Evolutionary conservation across 1,284 basidiomycete genomes (phyloP).

Genomic region (Puccinia triticina): DNA sequence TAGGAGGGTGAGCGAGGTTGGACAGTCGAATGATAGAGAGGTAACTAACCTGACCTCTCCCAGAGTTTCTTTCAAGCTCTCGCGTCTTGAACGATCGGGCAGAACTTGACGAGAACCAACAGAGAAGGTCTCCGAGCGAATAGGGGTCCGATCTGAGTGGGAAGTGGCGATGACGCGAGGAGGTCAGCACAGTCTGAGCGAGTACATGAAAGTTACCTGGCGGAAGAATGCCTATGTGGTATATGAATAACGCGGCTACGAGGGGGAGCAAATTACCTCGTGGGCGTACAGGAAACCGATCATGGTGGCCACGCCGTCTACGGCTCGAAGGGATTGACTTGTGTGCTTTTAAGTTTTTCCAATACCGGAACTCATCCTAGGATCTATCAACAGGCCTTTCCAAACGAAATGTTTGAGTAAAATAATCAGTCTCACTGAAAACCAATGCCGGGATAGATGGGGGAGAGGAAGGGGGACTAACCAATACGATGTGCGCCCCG

Average conservation of each 20-base stretch:
- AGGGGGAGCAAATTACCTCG: too few relatives aligned
- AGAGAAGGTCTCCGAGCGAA: slow-evolving; percentile 69
- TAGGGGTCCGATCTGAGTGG: slow-evolving; percentile 61
- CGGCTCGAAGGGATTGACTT: slow-evolving; percentile 63
- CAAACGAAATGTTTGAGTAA: too few relatives aligned
- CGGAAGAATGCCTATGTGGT: too few relatives aligned
- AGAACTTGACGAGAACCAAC: slow-evolving; percentile 76
- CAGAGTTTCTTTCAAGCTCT: slow-evolving; percentile 72
- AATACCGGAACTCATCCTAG: slow-evolving; percentile 81
- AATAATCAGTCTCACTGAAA: too few relatives aligned
- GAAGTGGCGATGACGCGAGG: too few relatives aligned
- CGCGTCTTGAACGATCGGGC: slow-evolving; percentile 79
- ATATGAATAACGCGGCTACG: too few relatives aligned
- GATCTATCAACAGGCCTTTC: slow-evolving; percentile 67
- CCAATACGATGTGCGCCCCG: slow-evolving; percentile 37
- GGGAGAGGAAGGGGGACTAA: slow-evolving; percentile 28
- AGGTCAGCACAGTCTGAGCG: too few relatives aligned
- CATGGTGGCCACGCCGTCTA: slow-evolving; percentile 80
- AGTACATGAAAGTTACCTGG: too few relatives aligned
- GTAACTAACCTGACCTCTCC: slow-evolving; percentile 69
- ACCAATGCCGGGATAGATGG: background rate
- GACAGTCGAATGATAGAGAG: slow-evolving; percentile 34
- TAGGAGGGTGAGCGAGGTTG: background rate
- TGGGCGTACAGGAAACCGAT: too few relatives aligned
- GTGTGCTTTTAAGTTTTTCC: slow-evolving; percentile 60